Base-by-base conservation (phyloP, 2,329 filamentous ascomycete species). In the Sarocladiaceae sp. region DNA sequence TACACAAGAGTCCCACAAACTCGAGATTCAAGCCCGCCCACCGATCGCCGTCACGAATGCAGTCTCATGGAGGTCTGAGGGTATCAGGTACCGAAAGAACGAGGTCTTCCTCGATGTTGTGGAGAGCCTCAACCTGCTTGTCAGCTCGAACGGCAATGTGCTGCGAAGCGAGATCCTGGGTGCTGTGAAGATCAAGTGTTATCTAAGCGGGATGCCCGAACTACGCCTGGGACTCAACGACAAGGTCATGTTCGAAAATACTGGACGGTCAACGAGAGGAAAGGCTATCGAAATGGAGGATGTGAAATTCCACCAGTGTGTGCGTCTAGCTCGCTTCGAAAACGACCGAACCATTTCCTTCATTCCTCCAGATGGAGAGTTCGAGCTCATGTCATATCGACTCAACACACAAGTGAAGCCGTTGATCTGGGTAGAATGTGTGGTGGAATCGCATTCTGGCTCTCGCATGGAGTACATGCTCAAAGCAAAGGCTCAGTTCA, bases 261-360 rank as follows among this genome's bases (percentile, higher is more conserved):
- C 94, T 0, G 94, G 94, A 25, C 82, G 94, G 56, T 90, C 93
- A 15, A 97, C 93, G 36, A 78, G 94, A 63, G 94, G 94, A 55
- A 99, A 99, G 73, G 90, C 94, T 10, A 94, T 99, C 57, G 94
- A 99, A 74, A 99, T 99, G 94, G 94, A 99, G 66, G 94, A 99
- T 62, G 94, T 99, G 71, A 99, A 99, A 65, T 99, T 99, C 71
- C 94, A 99, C 72, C 94, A 99, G 70, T 99, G 94, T 66, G 94
- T 99, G 58, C 85, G 94, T 57, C 79, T 99, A 58, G 95, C 91
- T 46, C 84, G 94, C 59, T 99, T 99, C 72, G 94, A 99, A 71
- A 99, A 97, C 71, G 94, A 99, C 75, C 81, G 94, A 55, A 99
- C 94, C 33, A 99, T 99, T 72, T 96, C 90, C 66, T 99, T 99